These are phyloP conservation scores for Zasmidium citrigriseum DNA, from an alignment of 2,329 filamentous ascomycete genomes.

Conservation along the genomic window DNA sequence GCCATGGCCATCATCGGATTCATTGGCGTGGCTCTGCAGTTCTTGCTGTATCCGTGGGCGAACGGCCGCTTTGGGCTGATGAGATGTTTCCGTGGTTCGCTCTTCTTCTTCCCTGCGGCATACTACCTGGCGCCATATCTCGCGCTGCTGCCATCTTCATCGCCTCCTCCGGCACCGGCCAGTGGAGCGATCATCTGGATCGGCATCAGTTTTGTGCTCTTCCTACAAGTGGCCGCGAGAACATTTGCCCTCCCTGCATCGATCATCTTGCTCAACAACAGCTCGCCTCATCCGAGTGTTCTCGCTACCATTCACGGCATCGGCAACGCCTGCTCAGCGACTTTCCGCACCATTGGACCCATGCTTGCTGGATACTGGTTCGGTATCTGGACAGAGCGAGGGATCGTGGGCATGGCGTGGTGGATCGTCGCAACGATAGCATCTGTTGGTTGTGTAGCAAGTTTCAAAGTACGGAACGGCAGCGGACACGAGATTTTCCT, in stretches of 20 bases:
- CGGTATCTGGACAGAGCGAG: constrained; percentile 54
- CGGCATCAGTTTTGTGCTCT: constrained; percentile 63
- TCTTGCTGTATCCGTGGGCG: constrained; percentile 69
- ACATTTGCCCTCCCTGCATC: constrained; percentile 65
- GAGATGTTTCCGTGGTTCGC: constrained; percentile 65
- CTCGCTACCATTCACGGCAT: constrained; percentile 62
- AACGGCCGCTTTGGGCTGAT: constrained; percentile 69
- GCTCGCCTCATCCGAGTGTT: constrained; percentile 56
- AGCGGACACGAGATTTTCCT: constrained; percentile 62
- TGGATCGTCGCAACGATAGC: constrained; percentile 59
- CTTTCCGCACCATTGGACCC: constrained; percentile 58
- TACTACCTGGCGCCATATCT: constrained; percentile 73
- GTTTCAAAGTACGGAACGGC: constrained; percentile 65
- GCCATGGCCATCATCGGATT: constrained; percentile 75
- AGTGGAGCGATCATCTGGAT: constrained; percentile 64
- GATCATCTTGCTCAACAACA: constrained; percentile 62
- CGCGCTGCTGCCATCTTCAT: constrained; percentile 62
- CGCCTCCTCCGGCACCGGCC: constrained; percentile 50
- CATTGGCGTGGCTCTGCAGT: constrained; percentile 73
- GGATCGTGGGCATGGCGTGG: constrained; percentile 59
- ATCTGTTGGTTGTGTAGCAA: constrained; percentile 58
- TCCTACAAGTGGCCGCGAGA: constrained; percentile 70
- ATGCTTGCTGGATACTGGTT: constrained; percentile 57
- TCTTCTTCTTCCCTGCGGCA: constrained; percentile 69
- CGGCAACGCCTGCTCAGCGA: constrained; percentile 57